These are phyloP conservation scores for Chalaropsis ovoidea DNA, from an alignment of 2,329 filamentous ascomycete species.

Conservation along the genomic window DNA sequence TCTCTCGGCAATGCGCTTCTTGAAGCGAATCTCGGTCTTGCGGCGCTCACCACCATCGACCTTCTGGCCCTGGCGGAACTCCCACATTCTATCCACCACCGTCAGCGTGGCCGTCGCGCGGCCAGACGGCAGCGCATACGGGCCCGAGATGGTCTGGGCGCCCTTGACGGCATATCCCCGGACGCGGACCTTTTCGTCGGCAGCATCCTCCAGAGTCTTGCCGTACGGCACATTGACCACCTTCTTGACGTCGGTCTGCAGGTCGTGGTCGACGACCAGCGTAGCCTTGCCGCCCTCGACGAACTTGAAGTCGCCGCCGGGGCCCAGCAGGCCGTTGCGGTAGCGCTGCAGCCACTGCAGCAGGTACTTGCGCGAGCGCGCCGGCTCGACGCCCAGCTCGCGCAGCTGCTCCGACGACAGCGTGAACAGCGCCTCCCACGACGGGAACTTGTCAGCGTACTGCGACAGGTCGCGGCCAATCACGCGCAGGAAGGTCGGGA, in stretches of 20 bases:
- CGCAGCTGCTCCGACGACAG: slow-evolving; percentile 66
- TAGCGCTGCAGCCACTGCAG: slow-evolving; percentile 82
- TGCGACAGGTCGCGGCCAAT: slow-evolving; percentile 80
- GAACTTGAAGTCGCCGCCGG: slow-evolving; percentile 69
- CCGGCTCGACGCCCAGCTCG: slow-evolving; percentile 76
- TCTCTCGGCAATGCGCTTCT: slow-evolving; percentile 69
- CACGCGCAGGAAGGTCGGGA: slow-evolving; percentile 73
- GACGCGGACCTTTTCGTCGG: slow-evolving; percentile 38
- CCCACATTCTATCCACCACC: slow-evolving; percentile 84
- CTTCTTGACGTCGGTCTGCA: slow-evolving; percentile 40
- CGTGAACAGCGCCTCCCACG: slow-evolving; percentile 84
- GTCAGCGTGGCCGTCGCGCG: slow-evolving; percentile 55
- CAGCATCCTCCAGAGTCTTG: slow-evolving; percentile 31
- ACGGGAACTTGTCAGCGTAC: slow-evolving; percentile 76
- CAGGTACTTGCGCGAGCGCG: slow-evolving; percentile 72
- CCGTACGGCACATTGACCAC: slow-evolving; percentile 47
- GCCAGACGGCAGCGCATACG: slow-evolving; percentile 57
- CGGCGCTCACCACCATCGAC: slow-evolving; percentile 93
- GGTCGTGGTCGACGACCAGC: slow-evolving; percentile 36
- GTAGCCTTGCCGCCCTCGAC: slow-evolving; percentile 50
- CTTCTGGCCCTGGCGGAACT: slow-evolving; percentile 76
- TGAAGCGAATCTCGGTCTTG: slow-evolving; percentile 73
- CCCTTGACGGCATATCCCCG: slow-evolving; percentile 58
- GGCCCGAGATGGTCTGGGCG: slow-evolving; percentile 61
- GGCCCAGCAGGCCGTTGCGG: slow-evolving; percentile 62